Evolutionary conservation across 805 yeast genomes (phyloP).

Genomic region (Candida verbasci): DNA sequence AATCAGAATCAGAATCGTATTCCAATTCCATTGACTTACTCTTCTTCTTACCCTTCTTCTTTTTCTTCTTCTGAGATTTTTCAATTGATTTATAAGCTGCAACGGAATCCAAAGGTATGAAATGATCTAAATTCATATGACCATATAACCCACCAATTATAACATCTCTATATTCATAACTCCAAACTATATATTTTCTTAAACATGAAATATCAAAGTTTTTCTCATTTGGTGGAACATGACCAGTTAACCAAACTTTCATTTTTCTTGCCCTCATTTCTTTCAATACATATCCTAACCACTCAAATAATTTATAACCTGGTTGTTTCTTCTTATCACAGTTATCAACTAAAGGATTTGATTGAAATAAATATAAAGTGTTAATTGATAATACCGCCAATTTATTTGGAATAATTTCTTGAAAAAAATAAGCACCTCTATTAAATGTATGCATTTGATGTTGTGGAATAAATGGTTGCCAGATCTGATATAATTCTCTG

Average conservation of each 20-base stretch:
- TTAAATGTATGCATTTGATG: conserved; percentile 72
- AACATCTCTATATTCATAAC: conserved; percentile 77
- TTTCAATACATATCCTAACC: conserved; percentile 72
- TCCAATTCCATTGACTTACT: neutral
- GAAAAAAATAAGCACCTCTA: conserved; percentile 69
- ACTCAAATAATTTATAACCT: conserved; percentile 69
- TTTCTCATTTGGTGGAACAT: conserved; percentile 82
- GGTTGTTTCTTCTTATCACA: conserved; percentile 73
- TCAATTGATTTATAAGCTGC: conserved; percentile 56
- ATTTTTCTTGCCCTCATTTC: conserved; percentile 69
- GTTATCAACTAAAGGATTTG: conserved; percentile 78
- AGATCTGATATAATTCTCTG: conserved; percentile 66
- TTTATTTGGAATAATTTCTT: conserved; percentile 74
- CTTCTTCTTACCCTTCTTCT: conserved; percentile 7
- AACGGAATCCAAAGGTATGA: conserved; percentile 68
- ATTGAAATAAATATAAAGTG: conserved; percentile 68
- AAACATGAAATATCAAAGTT: conserved; percentile 71
- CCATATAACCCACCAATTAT: conserved; percentile 83
- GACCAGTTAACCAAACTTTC: conserved; percentile 87
- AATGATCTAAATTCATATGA: conserved; percentile 88
- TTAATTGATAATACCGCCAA: conserved; percentile 77
- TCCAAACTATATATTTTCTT: conserved; percentile 75
- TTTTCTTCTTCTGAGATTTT: conserved; percentile 12
- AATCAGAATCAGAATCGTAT: conserved; percentile 12
- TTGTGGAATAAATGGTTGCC: conserved; percentile 72